Evolutionary conservation across 768 basidiomycete genomes (phyloP).

Genomic region (Tylopilus balloui): DNA sequence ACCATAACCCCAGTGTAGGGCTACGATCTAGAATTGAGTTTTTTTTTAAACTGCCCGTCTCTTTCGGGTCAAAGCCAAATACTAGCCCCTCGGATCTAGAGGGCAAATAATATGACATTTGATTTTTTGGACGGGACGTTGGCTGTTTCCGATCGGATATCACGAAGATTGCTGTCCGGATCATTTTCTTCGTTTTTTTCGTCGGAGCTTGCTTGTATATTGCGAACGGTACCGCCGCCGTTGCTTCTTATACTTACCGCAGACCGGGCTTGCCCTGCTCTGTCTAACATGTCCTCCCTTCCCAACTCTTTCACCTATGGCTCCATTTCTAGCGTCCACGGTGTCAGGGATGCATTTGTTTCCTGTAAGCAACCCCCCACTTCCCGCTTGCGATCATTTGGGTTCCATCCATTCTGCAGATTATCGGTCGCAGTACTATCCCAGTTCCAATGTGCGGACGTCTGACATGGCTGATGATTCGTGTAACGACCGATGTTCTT

Average conservation of each 20-base stretch:
- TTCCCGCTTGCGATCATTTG: not conserved
- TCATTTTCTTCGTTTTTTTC: not conserved
- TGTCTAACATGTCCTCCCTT: conserved; percentile 44
- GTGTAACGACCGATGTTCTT: conserved; percentile 31
- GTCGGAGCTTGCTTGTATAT: conserved; percentile 3
- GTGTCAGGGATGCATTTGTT: conserved; percentile 52
- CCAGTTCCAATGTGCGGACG: conserved; percentile 53
- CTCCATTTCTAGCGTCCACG: conserved; percentile 46
- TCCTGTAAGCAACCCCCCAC: conserved; percentile 45
- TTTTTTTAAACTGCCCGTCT: too few species aligned
- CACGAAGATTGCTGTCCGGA: not conserved
- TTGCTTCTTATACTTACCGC: too few species aligned
- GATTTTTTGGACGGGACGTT: not conserved
- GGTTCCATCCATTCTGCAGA: conserved; percentile 38
- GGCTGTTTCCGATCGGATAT: not conserved
- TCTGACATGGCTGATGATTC: conserved; percentile 39
- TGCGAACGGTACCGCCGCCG: not conserved
- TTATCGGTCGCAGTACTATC: conserved; percentile 64
- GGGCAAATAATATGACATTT: too few species aligned
- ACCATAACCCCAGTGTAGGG: not conserved
- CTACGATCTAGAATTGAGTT: not conserved
- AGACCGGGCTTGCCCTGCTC: not conserved
- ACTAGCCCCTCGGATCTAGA: too few species aligned
- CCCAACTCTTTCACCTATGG: conserved; percentile 41
- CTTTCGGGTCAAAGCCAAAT: too few species aligned